phyloP scores from a whole-genome alignment of 2,329 filamentous ascomycete genomes.

The Tricladium varicosporioides region DNA sequence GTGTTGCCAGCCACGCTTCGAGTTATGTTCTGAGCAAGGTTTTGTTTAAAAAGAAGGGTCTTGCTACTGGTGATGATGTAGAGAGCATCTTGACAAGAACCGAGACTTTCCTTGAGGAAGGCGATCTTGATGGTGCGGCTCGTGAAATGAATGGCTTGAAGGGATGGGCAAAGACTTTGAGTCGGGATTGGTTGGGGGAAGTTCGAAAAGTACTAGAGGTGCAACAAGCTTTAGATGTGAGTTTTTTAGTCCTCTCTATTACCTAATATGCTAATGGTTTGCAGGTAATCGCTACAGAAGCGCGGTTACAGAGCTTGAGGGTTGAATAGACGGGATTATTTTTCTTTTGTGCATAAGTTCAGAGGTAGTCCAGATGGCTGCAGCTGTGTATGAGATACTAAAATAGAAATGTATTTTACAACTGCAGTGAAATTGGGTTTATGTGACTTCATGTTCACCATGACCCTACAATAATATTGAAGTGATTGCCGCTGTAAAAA shows the following conservation, averaged over 20 bases:
- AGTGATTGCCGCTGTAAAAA: no score
- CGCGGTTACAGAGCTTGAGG: conserved; percentile 81
- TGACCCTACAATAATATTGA: no score
- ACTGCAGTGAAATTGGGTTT: no score
- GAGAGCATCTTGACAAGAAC: conserved; percentile 90
- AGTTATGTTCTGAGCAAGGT: conserved; percentile 89
- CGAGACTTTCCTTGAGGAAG: conserved; percentile 88
- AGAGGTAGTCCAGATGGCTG: not conserved
- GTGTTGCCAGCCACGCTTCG: conserved; percentile 90
- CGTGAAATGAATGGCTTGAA: conserved; percentile 91
- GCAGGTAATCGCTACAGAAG: conserved; percentile 86
- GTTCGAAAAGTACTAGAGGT: conserved; percentile 92
- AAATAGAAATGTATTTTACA: conserved; percentile 11
- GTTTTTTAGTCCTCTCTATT: conserved; percentile 35
- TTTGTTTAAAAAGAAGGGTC: conserved; percentile 90
- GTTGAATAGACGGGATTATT: conserved; percentile 58
- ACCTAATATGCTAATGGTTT: conserved; percentile 14
- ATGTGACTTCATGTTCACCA: no score
- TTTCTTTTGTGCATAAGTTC: conserved; percentile 29
- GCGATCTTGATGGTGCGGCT: conserved; percentile 85
- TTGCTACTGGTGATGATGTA: conserved; percentile 82
- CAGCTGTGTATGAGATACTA: conserved; percentile 12
- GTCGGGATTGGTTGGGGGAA: conserved; percentile 90
- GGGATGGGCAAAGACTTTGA: conserved; percentile 94
- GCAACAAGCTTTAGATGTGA: conserved; percentile 91